Evolutionary conservation across 2,329 filamentous ascomycete species (phyloP).

Genomic region (Dothidotthia symphoricarpi): DNA sequence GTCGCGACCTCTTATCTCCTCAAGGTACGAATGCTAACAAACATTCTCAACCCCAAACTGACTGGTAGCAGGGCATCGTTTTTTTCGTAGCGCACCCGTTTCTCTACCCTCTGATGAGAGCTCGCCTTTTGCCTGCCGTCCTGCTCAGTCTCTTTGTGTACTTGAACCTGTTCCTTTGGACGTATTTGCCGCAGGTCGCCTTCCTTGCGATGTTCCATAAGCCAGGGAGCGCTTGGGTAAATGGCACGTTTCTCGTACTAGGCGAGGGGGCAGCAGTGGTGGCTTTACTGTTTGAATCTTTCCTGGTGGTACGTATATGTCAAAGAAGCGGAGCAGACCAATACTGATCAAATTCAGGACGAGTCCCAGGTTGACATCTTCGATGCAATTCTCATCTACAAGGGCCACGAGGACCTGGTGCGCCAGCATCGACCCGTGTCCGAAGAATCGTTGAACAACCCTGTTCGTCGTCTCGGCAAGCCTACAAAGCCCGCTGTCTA

Average conservation of each 20-base stretch:
- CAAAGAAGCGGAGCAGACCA: not conserved
- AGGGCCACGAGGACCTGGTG: slow-evolving; percentile 62
- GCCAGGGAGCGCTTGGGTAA: slow-evolving; percentile 77
- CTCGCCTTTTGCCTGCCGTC: slow-evolving; percentile 75
- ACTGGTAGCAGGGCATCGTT: slow-evolving; percentile 63
- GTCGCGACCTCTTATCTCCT: slow-evolving; percentile 31
- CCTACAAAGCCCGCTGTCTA: slow-evolving; percentile 75
- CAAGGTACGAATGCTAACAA: slow-evolving; percentile 21
- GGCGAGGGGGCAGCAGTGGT: slow-evolving; percentile 63
- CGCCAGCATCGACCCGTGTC: slow-evolving; percentile 52
- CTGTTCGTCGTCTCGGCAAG: slow-evolving; percentile 78
- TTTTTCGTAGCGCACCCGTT: slow-evolving; percentile 77
- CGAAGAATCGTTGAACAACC: slow-evolving; percentile 66
- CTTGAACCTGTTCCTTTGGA: slow-evolving; percentile 79
- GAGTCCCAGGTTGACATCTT: slow-evolving; percentile 78
- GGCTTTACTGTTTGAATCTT: slow-evolving; percentile 54
- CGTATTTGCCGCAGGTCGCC: slow-evolving; percentile 84
- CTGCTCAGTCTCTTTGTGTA: slow-evolving; percentile 82
- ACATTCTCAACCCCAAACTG: slow-evolving; percentile 4
- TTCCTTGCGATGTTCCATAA: slow-evolving; percentile 89
- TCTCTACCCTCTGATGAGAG: slow-evolving; percentile 76
- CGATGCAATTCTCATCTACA: slow-evolving; percentile 71
- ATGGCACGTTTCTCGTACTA: slow-evolving; percentile 79
- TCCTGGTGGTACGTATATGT: slow-evolving; percentile 43
- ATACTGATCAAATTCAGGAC: slow-evolving; percentile 44